These are phyloP conservation scores for Hordeum vulgare DNA, from an alignment of 176 grass and related monocot genomes.

Conservation along the genomic window DNA sequence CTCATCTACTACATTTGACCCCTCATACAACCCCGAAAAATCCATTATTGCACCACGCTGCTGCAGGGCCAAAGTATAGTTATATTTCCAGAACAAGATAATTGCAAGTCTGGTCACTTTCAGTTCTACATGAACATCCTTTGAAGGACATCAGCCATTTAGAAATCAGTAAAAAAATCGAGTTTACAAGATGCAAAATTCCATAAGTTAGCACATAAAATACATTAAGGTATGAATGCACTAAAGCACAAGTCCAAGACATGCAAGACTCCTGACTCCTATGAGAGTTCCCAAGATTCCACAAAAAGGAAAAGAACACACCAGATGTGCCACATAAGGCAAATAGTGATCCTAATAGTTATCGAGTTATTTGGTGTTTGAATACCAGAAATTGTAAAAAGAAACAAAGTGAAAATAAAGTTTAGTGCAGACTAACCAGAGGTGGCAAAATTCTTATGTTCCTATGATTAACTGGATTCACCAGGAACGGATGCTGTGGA, in stretches of 20 bases:
- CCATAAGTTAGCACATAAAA: neutral
- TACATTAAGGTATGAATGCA: neutral
- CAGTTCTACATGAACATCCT: neutral
- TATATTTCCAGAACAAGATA: conserved; percentile 13
- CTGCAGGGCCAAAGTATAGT: conserved; percentile 32
- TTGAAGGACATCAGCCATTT: neutral
- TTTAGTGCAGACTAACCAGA: conserved; percentile 29
- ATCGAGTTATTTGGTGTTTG: neutral
- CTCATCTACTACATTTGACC: conserved; percentile 48
- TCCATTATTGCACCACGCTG: conserved; percentile 45
- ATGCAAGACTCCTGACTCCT: neutral
- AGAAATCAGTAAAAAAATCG: neutral
- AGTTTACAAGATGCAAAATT: conserved; percentile 2
- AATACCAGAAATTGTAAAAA: conserved; percentile 7
- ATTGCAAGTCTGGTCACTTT: neutral
- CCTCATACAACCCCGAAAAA: conserved; percentile 41
- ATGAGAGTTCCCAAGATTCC: neutral
- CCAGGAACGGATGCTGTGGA: conserved; percentile 33
- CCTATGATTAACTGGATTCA: conserved; percentile 42
- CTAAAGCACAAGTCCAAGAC: conserved; percentile 6
- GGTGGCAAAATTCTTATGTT: conserved; percentile 40
- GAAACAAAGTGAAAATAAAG: conserved; percentile 11
- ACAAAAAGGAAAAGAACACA: neutral
- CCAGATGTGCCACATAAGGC: neutral
- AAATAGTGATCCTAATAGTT: neutral